These are phyloP conservation scores for Mycosphaerella arachidis DNA, from an alignment of 2,329 filamentous ascomycete species.

Conservation along the genomic window DNA sequence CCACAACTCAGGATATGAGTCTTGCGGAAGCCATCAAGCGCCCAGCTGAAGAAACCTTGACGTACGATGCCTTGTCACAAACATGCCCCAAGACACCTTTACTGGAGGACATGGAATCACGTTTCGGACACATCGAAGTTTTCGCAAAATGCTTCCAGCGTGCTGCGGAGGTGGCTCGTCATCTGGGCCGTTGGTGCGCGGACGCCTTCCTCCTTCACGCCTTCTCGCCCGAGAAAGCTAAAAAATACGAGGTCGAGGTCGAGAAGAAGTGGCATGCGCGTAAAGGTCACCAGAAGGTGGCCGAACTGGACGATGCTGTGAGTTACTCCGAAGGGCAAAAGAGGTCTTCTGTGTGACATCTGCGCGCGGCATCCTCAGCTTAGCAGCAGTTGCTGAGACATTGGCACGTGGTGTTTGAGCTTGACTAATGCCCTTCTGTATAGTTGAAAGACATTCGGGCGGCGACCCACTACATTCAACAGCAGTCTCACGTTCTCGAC, in stretches of 20 bases:
- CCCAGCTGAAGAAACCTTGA: conserved; percentile 56
- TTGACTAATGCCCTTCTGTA: too few relatives aligned
- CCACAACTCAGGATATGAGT: conserved; percentile 63
- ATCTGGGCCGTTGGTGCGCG: conserved; percentile 78
- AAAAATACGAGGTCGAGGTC: conserved; percentile 22
- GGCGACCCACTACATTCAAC: conserved; percentile 44
- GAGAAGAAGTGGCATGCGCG: conserved; percentile 33
- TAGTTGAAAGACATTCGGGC: conserved; percentile 49
- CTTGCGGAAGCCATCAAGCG: conserved; percentile 56
- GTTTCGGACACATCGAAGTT: conserved; percentile 49
- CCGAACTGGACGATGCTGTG: conserved; percentile 51
- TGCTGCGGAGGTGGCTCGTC: conserved; percentile 55
- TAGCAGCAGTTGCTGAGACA: too few relatives aligned
- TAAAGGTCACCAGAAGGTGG: conserved; percentile 21
- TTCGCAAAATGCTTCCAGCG: conserved; percentile 58
- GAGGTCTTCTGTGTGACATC: too few relatives aligned
- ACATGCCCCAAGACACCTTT: conserved; percentile 60
- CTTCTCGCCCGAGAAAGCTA: conserved; percentile 21
- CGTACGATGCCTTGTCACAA: conserved; percentile 49
- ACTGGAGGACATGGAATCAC: conserved; percentile 52
- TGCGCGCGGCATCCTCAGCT: not conserved
- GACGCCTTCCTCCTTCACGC: conserved; percentile 55
- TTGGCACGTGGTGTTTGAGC: not conserved
- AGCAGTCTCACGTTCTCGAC: conserved; percentile 8
- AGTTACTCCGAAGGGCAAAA: too few relatives aligned